Percentiles rank a stretch among this genome's conserved stretches.
phyloP scores from a whole-genome alignment of 176 grass and related monocot genomes.

The Bromus sterilis region DNA sequence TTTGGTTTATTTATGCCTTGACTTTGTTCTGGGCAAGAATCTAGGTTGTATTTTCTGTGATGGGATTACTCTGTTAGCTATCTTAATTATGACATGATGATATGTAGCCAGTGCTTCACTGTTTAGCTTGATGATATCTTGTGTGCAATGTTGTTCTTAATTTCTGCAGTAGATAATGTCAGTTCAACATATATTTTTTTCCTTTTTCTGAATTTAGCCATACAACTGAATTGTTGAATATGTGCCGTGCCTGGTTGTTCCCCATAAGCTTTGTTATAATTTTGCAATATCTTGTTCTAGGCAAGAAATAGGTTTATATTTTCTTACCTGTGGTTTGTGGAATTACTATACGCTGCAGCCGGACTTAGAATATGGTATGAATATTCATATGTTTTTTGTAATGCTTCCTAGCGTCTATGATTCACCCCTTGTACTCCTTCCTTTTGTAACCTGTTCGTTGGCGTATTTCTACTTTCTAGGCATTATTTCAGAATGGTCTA shows the following conservation, averaged over 20 bases:
- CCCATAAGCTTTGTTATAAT: not conserved
- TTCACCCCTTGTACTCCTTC: no score
- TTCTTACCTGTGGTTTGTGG: not conserved
- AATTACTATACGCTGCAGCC: not conserved
- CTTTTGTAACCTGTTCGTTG: no score
- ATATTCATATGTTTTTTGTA: not conserved
- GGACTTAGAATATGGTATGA: not conserved
- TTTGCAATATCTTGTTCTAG: not conserved
- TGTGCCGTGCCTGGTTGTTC: not conserved
- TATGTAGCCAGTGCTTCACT: not conserved
- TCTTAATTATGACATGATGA: not conserved
- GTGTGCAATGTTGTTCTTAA: not conserved
- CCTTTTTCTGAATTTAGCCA: not conserved
- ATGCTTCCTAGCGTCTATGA: no score
- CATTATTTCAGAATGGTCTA: no score
- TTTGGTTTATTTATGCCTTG: not conserved
- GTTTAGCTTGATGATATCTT: not conserved
- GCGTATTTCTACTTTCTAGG: no score
- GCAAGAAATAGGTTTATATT: not conserved
- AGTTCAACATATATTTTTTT: not conserved
- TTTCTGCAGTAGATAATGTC: not conserved
- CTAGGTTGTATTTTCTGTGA: not conserved
- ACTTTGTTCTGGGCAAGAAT: not conserved
- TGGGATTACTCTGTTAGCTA: not conserved
- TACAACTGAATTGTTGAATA: not conserved